Percentiles rank a stretch among this genome's conserved stretches.
phyloP scores from a whole-genome alignment of 768 basidiomycete species.

The Rhizopogon rudus region DNA sequence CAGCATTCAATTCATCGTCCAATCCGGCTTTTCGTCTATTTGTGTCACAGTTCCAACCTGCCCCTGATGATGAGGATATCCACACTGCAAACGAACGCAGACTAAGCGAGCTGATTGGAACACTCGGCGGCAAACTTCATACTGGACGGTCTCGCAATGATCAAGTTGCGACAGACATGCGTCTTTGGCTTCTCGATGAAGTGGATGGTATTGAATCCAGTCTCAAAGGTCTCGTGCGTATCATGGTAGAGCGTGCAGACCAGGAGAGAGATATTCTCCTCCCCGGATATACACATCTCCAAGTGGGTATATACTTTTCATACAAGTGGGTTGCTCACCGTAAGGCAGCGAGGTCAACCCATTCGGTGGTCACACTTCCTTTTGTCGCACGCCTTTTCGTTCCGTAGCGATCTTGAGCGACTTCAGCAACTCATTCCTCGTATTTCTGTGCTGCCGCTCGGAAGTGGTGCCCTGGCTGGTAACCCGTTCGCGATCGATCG shows the following conservation, averaged over 20 bases:
- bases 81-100: constrained; percentile 98
- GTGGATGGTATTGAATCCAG: constrained; percentile 59
- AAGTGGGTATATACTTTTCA: constrained; percentile 45
- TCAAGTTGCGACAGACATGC: constrained; percentile 98
- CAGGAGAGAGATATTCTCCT: constrained; percentile 87
- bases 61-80: constrained; percentile 96
- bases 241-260: constrained; percentile 91
- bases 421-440: constrained; percentile 82
- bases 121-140: constrained; percentile 92
- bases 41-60: constrained; percentile 56
- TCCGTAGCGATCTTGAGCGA: constrained; percentile 84
- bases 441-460: constrained; percentile 89
- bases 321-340: not conserved
- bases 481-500: constrained; percentile 95
- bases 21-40: not conserved
- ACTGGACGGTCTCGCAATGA: constrained; percentile 97
- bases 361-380: constrained; percentile 98
- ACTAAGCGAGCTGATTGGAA: constrained; percentile 87
- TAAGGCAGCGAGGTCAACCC: constrained; percentile 86
- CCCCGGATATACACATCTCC: constrained; percentile 97
- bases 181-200: constrained; percentile 88
- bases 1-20: not conserved
- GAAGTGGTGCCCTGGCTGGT: constrained; percentile 92
- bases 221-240: constrained; percentile 74
- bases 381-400: constrained; percentile 91